These are phyloP conservation scores for Myxozyma neotropica DNA, from an alignment of 805 yeast genomes.

Conservation along the genomic window DNA sequence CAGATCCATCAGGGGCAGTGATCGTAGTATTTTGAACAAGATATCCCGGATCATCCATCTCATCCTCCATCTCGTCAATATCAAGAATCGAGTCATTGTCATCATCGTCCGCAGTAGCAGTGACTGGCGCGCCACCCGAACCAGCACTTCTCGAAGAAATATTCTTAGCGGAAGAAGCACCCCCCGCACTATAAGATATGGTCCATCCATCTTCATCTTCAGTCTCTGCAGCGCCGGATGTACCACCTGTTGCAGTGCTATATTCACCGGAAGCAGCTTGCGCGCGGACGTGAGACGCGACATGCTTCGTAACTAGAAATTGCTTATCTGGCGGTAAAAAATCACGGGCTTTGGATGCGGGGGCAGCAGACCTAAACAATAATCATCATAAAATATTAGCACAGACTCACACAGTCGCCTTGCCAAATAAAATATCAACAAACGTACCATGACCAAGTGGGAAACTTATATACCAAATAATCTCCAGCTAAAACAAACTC, in stretches of 20 bases:
- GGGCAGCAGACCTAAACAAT: constrained; percentile 54
- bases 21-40: constrained; percentile 5
- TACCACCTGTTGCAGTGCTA: not conserved
- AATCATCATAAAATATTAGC: not conserved
- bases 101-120: constrained; percentile 2
- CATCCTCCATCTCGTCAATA: constrained; percentile 33
- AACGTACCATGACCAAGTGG: constrained; percentile 89
- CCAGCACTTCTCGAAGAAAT: not conserved
- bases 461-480: constrained; percentile 84
- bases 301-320: constrained; percentile 82
- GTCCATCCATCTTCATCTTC: constrained; percentile 44
- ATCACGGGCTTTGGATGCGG: constrained; percentile 56
- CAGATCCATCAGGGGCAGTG: constrained; percentile 23
- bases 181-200: constrained; percentile 15
- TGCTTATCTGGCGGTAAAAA: constrained; percentile 88
- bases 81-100: constrained; percentile 26
- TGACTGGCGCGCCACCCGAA: not conserved
- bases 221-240: constrained; percentile 36
- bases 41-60: constrained; percentile 30
- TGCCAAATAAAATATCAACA: not conserved
- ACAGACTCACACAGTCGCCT: not conserved
- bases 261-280: constrained; percentile 32
- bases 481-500: constrained; percentile 96
- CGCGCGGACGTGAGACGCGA: constrained; percentile 81
- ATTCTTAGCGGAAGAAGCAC: not conserved